These are phyloP conservation scores for Trichocladium antarcticum DNA, from an alignment of 495 filamentous ascomycete species.

Conservation along the genomic window DNA sequence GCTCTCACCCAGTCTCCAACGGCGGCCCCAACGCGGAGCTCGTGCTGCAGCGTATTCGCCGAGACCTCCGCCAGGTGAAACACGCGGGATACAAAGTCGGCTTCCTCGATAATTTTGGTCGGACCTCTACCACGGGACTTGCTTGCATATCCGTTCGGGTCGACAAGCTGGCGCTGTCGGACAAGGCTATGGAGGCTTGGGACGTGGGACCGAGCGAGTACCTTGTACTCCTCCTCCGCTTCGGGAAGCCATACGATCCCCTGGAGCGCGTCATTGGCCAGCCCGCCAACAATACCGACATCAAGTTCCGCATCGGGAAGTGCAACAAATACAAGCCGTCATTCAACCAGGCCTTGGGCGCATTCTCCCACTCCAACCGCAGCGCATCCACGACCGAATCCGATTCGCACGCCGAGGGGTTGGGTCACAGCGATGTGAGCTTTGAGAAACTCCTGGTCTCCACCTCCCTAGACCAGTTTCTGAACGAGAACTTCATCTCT, in stretches of 20 bases:
- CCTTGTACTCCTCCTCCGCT: slow-evolving; percentile 66
- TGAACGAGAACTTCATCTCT: slow-evolving; percentile 54
- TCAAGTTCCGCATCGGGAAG: slow-evolving; percentile 40
- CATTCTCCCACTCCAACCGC: slow-evolving; percentile 33
- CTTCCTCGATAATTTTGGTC: slow-evolving; percentile 40
- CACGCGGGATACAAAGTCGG: slow-evolving; percentile 68
- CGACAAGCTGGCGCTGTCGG: slow-evolving; percentile 59
- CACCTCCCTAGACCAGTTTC: slow-evolving; percentile 55
- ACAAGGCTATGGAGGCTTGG: slow-evolving; percentile 72
- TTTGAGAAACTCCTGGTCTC: slow-evolving; percentile 58
- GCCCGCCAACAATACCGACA: background rate
- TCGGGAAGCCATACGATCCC: slow-evolving; percentile 44
- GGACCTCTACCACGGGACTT: slow-evolving; percentile 32
- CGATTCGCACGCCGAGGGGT: background rate
- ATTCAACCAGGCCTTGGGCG: slow-evolving; percentile 35
- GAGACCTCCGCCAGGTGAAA: slow-evolving; percentile 52
- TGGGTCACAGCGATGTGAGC: background rate
- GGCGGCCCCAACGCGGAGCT: background rate
- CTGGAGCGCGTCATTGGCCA: slow-evolving; percentile 30
- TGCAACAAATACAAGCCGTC: slow-evolving; percentile 47
- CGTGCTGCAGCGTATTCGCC: slow-evolving; percentile 36
- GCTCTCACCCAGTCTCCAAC: background rate
- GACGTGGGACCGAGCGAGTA: slow-evolving; percentile 55
- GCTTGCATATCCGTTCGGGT: slow-evolving; percentile 58
- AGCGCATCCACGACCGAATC: background rate